Evolutionary conservation across 2,329 filamentous ascomycete species (phyloP), one percentile per base, ranked within the genome.

Genomic region (Cordyceps pruinosa): DNA sequence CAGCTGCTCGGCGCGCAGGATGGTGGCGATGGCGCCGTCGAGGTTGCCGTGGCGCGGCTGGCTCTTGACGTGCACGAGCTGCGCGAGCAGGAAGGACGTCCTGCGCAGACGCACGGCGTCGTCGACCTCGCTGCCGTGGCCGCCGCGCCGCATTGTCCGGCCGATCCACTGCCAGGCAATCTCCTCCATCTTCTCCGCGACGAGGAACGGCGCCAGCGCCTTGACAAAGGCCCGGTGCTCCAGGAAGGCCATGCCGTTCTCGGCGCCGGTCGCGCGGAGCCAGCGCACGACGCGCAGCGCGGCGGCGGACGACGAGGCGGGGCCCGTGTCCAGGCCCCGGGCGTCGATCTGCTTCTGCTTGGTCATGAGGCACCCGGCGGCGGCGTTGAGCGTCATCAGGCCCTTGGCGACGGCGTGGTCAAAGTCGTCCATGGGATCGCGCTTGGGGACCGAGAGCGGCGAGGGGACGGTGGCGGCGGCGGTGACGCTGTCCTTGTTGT

Each of bases 381-480:
- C 82, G 1, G 78, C 75, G 39, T 72, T 70, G 1, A 75, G 65
- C 4, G 74, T 83, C 81, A 85, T 83, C 62, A 84, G 72, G 37
- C 80, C 80, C 63, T 73, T 75, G 13, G 78, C 73, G 2, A 81
- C 80, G 19, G 81, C 82, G 57, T 75, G 73, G 60, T 82, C 76
- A 59, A 85, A 85, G 4, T 84, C 74, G 39, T 78, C 73, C 71
- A 81, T 78, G 4, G 78, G 79, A 44, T 79, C 75, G 30, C 70
- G 67, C 49, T 66, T 65, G n/a, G 63, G 59, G 8, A 49, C 15
- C 3, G 54, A 56, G 6, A 26, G 15, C 3, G 45, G 54, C 17
- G 45, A 26, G 15, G 52, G 52, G 6, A 55, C n/a, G 3, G 30
- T 37, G 9, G 39, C 19, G 34, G 35, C 35, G 47, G 50, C 15